These are phyloP conservation scores for Salix arbutifolia DNA, from an alignment of 345 rosid genomes.

Conservation along the genomic window DNA sequence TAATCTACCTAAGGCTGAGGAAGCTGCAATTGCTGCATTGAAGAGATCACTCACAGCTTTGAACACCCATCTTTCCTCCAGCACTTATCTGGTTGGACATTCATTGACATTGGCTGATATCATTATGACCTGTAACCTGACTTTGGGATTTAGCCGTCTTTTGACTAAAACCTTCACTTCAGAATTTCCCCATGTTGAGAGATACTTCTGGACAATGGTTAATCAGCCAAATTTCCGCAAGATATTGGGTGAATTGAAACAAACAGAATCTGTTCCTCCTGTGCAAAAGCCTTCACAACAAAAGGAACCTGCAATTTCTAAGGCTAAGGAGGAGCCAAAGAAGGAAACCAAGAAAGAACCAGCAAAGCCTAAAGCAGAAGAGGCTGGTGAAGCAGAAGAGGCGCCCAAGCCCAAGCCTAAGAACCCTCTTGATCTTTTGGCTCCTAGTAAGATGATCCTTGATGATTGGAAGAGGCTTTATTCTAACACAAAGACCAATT, in stretches of 20 bases:
- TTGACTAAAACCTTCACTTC: slow-evolving; percentile 79
- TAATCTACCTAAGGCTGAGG: slow-evolving; percentile 59
- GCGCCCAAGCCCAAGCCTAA: slow-evolving; percentile 58
- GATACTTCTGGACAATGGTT: slow-evolving; percentile 94
- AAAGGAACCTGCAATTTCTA: slow-evolving; percentile 31
- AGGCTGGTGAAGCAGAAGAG: slow-evolving; percentile 32
- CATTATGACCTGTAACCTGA: slow-evolving; percentile 64
- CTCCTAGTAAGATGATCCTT: slow-evolving; percentile 86
- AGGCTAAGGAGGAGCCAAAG: slow-evolving; percentile 61
- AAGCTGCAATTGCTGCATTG: slow-evolving; percentile 59
- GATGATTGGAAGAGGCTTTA: slow-evolving; percentile 99
- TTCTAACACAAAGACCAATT: slow-evolving; percentile 90
- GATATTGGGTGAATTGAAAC: slow-evolving; percentile 77
- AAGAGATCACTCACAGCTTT: slow-evolving; percentile 75
- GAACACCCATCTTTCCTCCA: slow-evolving; percentile 64
- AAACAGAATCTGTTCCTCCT: slow-evolving; percentile 62
- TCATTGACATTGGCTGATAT: slow-evolving; percentile 87
- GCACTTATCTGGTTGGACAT: slow-evolving; percentile 86
- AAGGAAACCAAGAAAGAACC: slow-evolving; percentile 60
- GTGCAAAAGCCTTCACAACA: slow-evolving; percentile 56
- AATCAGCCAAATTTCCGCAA: slow-evolving; percentile 88
- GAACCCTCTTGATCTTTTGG: slow-evolving; percentile 90
- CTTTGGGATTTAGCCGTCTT: slow-evolving; percentile 41
- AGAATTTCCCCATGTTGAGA: slow-evolving; percentile 93
- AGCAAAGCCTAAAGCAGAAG: slow-evolving; percentile 57